Evolutionary conservation across 768 basidiomycete species (phyloP), one percentile per base, ranked within the genome.

Genomic region (Paxillus involutus): DNA sequence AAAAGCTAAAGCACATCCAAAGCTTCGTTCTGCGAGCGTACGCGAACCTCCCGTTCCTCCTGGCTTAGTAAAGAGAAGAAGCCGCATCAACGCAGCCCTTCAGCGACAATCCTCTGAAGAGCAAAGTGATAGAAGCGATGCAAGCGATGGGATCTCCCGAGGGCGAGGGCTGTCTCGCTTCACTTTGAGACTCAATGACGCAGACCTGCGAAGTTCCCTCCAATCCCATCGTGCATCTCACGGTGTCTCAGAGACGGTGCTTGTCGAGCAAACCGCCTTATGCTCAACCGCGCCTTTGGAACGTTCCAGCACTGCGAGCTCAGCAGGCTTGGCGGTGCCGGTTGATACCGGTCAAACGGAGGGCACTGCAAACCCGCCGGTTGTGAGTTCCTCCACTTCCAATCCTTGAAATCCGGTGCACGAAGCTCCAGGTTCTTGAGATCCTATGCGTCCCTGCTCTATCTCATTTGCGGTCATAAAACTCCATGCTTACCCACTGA

Each of bases 21-120:
- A 70, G 26, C 54, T 70, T 2, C 68, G 71, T 36, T 32, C 60
- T 1, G 59, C 66, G 24, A 62, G 10, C 52, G 59, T 54, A 0
- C 70, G 68, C 16, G 70, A 71, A 16, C 68, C 68, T 0, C 68
- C 69, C 30, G 68, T 70, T 1, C 69, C 69, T 1, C 69, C 69
- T 16, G 65, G 66, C 1, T 64, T 70, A 33, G 69, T 61, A n/a
- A 64, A 71, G 40, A 48, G 66, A 16, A 59, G 58, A 7, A 62
- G 63, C n/a, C 62, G 56, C 51, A 51, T 71, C 52, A 59, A 43
- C 21, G 21, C 59, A 7, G 55, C 60, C 21, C 35, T 65, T 3
- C 60, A 63, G 16, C 59, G 60, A n/a, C 65, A 67, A 39, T 61
- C 58, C 12, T 63, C 68, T 24, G 68, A 63, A 40, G 68, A 70